A percentile compares a stretch with the other conserved stretches of the same genome.
phyloP scores from a whole-genome alignment of 75 land plant species.

The Picea sitchensis region DNA sequence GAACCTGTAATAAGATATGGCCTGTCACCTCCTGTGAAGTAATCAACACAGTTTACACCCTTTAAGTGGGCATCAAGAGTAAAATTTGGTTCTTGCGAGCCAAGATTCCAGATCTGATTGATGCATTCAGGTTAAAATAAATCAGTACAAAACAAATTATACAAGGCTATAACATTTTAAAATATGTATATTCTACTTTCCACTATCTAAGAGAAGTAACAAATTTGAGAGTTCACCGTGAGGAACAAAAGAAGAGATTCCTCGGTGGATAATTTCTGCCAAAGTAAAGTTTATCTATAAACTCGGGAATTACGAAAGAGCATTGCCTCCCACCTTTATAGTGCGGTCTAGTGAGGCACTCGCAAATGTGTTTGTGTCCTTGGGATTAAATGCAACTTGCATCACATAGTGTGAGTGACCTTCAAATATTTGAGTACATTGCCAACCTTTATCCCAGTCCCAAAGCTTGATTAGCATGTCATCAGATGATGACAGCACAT shows the following conservation, averaged over 20 bases:
- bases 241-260: neutral
- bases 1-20: conserved; percentile 87
- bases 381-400: conserved; percentile 98
- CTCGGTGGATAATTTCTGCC: too few relatives aligned
- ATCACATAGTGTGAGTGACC: conserved; percentile 98
- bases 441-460: conserved; percentile 99
- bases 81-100: conserved; percentile 81
- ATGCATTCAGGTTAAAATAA: conserved; percentile 8
- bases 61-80: conserved; percentile 87
- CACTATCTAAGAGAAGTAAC: neutral
- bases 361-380: conserved; percentile 85
- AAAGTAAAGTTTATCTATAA: neutral
- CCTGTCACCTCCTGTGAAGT: conserved; percentile 67
- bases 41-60: conserved; percentile 91
- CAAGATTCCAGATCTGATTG: conserved; percentile 92
- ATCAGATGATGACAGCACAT: conserved; percentile 97
- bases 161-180: neutral
- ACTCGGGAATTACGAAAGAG: neutral
- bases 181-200: neutral
- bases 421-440: conserved; percentile 91
- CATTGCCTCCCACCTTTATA: conserved; percentile 53
- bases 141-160: neutral
- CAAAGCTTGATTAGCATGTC: conserved; percentile 98
- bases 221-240: neutral
- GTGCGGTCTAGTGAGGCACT: conserved; percentile 90